These are phyloP conservation scores for Lavandula angustifolia DNA, from an alignment of 257 asterid genomes.

Conservation along the genomic window DNA sequence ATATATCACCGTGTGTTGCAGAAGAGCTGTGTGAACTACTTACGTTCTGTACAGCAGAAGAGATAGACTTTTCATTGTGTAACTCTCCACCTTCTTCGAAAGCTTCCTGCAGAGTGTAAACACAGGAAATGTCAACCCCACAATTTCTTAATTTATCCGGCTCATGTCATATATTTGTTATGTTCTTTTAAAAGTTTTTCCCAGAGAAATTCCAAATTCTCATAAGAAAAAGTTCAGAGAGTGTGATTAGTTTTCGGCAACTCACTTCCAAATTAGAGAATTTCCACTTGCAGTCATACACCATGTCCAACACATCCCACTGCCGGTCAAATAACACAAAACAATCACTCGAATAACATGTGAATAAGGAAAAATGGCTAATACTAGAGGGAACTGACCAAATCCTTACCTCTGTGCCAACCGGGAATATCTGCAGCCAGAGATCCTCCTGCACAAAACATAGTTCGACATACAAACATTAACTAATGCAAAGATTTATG, in stretches of 20 bases:
- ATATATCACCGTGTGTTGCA: no score
- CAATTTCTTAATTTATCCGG: not conserved
- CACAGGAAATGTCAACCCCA: slow-evolving; percentile 30
- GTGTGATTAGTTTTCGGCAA: slow-evolving; percentile 18
- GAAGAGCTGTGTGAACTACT: no score
- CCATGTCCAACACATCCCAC: slow-evolving; percentile 98
- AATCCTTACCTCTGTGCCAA: slow-evolving; percentile 33
- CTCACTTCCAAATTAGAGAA: slow-evolving; percentile 78
- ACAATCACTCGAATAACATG: not conserved
- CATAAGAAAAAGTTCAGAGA: not conserved
- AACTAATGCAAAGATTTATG: not conserved
- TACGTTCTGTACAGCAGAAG: no score
- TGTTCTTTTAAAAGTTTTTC: not conserved
- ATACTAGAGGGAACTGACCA: not conserved
- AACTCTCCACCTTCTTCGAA: slow-evolving; percentile 90
- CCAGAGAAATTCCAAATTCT: not conserved
- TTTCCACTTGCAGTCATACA: slow-evolving; percentile 83
- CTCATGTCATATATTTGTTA: not conserved
- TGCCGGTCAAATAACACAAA: slow-evolving; percentile 52
- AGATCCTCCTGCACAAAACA: slow-evolving; percentile 32
- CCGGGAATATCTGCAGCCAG: slow-evolving; percentile 34
- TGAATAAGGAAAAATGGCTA: not conserved
- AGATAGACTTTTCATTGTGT: slow-evolving; percentile 72
- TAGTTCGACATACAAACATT: not conserved
- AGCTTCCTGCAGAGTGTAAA: slow-evolving; percentile 64